Conservation (phyloP, 2,329 filamentous ascomycete genomes). For the Ophiocordyceps camponoti-leonardi region DNA sequence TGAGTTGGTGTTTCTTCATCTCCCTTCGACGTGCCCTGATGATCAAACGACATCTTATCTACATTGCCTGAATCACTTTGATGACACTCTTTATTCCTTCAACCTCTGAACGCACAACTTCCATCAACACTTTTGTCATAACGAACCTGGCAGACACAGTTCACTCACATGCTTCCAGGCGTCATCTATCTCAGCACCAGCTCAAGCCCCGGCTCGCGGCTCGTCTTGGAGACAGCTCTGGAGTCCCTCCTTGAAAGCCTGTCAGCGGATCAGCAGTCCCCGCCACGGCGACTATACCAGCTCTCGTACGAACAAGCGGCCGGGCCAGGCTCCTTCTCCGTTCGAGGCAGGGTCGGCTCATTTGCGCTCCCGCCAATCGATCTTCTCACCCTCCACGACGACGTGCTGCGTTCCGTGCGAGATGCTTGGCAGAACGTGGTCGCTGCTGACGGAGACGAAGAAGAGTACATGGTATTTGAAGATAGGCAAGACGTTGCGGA, state of each 20-base stretch:
- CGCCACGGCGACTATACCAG: conserved; percentile 25
- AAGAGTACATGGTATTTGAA: conserved; percentile 59
- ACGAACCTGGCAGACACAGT: neutral
- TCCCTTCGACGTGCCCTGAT: conserved; percentile 49
- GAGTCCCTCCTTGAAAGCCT: conserved; percentile 19
- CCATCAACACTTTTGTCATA: conserved; percentile 4
- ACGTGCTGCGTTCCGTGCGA: conserved; percentile 46
- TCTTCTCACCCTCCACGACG: conserved; percentile 57
- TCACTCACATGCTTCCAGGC: conserved; percentile 8
- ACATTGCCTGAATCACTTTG: conserved; percentile 97
- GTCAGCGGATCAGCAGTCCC: conserved; percentile 9
- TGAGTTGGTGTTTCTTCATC: conserved; percentile 34
- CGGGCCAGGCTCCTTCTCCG: conserved; percentile 8
- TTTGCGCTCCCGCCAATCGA: conserved; percentile 45
- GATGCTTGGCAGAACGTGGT: conserved; percentile 51
- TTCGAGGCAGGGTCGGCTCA: conserved; percentile 27
- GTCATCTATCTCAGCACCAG: conserved; percentile 20
- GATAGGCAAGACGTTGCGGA: conserved; percentile 48
- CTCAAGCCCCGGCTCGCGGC: conserved; percentile 14
- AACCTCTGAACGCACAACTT: conserved; percentile 54
- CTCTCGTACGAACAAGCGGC: conserved; percentile 37
- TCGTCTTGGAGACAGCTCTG: conserved; percentile 22
- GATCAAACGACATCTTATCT: conserved; percentile 94
- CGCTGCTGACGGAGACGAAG: conserved; percentile 27
- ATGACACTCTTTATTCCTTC: conserved; percentile 70